Percentiles rank a stretch among this genome's conserved stretches.
These are phyloP conservation scores for Reticulascus tulasneorum DNA, from an alignment of 2,329 filamentous ascomycete species.

Conservation along the genomic window DNA sequence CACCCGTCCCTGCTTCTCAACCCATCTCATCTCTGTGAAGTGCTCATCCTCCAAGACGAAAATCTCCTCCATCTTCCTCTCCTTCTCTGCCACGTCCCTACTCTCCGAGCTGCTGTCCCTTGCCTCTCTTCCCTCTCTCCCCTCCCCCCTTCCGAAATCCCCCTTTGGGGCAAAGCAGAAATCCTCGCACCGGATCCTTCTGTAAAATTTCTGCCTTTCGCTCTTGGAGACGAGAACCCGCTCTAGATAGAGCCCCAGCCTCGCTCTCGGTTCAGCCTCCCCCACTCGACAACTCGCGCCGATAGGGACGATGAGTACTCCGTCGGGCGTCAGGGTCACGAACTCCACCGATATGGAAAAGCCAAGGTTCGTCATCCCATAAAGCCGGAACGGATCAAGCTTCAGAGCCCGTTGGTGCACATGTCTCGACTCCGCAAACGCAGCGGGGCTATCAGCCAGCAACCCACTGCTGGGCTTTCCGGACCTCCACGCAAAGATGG, in stretches of 20 bases:
- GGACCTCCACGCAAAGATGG: conserved; percentile 11
- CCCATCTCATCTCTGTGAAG: conserved; percentile 10
- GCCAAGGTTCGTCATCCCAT: conserved; percentile 12
- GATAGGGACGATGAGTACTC: conserved; percentile 3
- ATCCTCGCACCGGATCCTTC: conserved; percentile 5
- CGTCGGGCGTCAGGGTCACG: not conserved
- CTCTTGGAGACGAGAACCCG: conserved; percentile 1
- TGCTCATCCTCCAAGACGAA: conserved; percentile 7
- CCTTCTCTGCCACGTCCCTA: no score
- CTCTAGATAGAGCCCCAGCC: conserved; percentile 9
- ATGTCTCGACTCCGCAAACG: conserved; percentile 6
- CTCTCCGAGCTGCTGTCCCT: no score
- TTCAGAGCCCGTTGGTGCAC: conserved; percentile 10
- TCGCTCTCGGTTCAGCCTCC: not conserved
- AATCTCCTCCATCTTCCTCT: no score
- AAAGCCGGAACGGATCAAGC: conserved; percentile 6
- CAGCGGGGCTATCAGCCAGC: conserved; percentile 7
- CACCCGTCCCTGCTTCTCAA: not conserved
- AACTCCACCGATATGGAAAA: conserved; percentile 7
- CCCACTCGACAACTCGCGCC: conserved; percentile 7
- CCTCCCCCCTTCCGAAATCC: conserved; percentile 1
- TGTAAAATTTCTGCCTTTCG: conserved; percentile 5
- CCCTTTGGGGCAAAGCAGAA: conserved; percentile 7
- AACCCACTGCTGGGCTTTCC: conserved; percentile 1
- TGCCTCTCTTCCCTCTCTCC: no score